Evolutionary conservation across 371 early-diverging fungal genomes (phyloP).

Genomic region (Lichtheimia hyalospora): DNA sequence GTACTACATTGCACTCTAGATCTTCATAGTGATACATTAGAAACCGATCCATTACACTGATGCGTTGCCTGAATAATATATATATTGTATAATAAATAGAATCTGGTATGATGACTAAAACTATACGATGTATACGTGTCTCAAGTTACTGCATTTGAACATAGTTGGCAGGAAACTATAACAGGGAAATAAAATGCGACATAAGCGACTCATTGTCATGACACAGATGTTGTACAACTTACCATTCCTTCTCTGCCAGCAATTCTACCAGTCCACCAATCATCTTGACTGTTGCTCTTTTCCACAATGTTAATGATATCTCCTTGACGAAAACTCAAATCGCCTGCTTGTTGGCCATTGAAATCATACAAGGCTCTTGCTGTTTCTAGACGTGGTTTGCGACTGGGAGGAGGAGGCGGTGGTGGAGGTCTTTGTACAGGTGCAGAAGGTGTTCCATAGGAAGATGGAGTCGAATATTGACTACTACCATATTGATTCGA

Average conservation of each 20-base stretch:
- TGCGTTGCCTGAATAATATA: too few species aligned
- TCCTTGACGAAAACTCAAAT: constrained; percentile 71
- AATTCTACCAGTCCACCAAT: constrained; percentile 81
- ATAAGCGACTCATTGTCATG: neutral
- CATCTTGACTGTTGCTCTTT: constrained; percentile 63
- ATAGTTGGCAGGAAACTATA: constrained; percentile 81
- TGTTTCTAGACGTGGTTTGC: constrained; percentile 32
- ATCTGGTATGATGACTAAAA: too few species aligned
- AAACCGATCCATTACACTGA: too few species aligned
- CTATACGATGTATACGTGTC: too few species aligned
- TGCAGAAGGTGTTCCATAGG: neutral
- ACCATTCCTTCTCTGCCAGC: constrained; percentile 64
- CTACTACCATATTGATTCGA: neutral
- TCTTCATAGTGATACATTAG: too few species aligned
- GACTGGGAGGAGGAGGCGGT: constrained; percentile 35
- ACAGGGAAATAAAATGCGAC: neutral
- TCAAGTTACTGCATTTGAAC: constrained; percentile 47
- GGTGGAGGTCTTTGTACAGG: constrained; percentile 10
- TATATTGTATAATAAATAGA: too few species aligned
- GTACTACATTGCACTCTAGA: too few species aligned
- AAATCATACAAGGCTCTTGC: constrained; percentile 76
- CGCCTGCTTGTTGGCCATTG: constrained; percentile 65
- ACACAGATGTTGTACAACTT: constrained; percentile 19
- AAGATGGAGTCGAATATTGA: neutral
- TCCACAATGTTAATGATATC: constrained; percentile 72